Evolutionary conservation across 2,329 filamentous ascomycete genomes (phyloP), one percentile per base, ranked within the genome.

Genomic region (Talaromyces atroroseus): DNA sequence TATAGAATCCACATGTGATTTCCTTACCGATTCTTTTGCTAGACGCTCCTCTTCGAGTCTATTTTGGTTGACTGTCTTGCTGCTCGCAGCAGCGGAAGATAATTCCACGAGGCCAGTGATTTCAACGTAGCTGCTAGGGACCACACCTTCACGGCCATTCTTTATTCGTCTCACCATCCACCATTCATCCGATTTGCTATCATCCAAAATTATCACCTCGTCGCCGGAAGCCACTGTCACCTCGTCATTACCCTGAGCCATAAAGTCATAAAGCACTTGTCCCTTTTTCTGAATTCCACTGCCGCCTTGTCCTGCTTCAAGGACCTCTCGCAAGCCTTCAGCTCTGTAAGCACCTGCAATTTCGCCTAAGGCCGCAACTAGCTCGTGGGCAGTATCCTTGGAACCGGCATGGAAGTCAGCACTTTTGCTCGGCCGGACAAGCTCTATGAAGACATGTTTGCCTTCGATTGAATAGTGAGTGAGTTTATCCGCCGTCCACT

Each of bases 391-490:
- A 5, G 92, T 96, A 71, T 97, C 94, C 74, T 97, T 99, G 47
- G 92, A 91, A 45, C 94, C 94, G 18, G 94, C 95, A 71, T 99
- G 94, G 63, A 99, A 95, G 74, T 99, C 94, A 57, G 96, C 80
- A 70, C 91, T 96, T 76, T 92, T 96, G 74, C 90, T 96, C 6
- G 94, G 94, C 54, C 87, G 81, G 52, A 96, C 87, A 48, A 99
- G 79, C 71, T 99, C 94, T 70, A 99, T 80, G 68, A 99, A 99
- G 14, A 99, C 89, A 72, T 97, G 94, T 69, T 99, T 99, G 36
- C 92, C 94, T 76, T 99, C 94, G 57, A 95, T 90, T 21, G 92
- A 96, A 72, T 97, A 97, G 72, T 96, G 90, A n/a, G 88, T 91
- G 80, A 99, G 87, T 70, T 89, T 94, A 45, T 97, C 92, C 0